phyloP scores from a whole-genome alignment of 106 monocot species.

The Agapanthus africanus region DNA sequence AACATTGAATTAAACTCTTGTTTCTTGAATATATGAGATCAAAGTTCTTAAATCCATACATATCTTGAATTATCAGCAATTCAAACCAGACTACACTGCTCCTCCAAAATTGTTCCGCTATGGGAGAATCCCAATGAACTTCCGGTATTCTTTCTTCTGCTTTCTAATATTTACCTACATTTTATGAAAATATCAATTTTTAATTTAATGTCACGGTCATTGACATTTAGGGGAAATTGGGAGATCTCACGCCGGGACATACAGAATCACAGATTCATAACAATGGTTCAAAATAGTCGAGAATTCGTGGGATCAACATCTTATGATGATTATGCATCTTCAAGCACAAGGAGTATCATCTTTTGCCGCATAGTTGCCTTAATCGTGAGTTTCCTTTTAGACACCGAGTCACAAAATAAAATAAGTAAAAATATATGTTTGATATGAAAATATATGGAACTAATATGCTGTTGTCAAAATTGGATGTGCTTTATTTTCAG shows the following conservation, averaged over 20 bases:
- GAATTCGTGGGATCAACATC: conserved; percentile 14
- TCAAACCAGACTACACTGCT: conserved; percentile 59
- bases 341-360: conserved; percentile 31
- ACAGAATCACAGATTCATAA: conserved; percentile 28
- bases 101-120: conserved; percentile 49
- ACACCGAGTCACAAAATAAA: neutral
- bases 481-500: conserved; percentile 18
- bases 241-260: conserved; percentile 37
- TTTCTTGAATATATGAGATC: neutral
- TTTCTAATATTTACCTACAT: neutral
- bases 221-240: conserved; percentile 50
- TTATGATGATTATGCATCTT: conserved; percentile 31
- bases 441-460: neutral
- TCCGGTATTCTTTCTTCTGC: conserved; percentile 32
- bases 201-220: neutral
- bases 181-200: neutral
- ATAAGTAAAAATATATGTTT: neutral
- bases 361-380: conserved; percentile 49
- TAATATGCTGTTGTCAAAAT: neutral
- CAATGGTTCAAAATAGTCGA: conserved; percentile 24
- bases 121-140: conserved; percentile 51
- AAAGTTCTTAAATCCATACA: neutral
- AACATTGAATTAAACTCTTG: no score
- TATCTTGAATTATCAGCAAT: conserved; percentile 46
- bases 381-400: conserved; percentile 29